Evolutionary conservation across 306 rosid species (phyloP), one percentile per base, ranked within the genome.

Genomic region (Castanea mollissima): DNA sequence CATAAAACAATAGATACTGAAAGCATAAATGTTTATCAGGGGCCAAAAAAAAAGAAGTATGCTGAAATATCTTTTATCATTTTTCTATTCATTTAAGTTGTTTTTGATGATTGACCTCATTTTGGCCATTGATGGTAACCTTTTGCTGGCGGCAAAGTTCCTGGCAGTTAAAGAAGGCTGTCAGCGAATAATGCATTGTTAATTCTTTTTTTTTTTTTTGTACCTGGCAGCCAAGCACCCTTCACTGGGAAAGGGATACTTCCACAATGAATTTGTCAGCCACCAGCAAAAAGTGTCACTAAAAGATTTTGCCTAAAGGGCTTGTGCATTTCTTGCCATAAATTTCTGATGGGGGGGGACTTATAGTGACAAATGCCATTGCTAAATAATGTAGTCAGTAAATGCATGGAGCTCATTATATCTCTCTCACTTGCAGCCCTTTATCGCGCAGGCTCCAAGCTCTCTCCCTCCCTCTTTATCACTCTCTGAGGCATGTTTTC

Each of bases 401-500:
- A 67, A 19, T 67, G 51, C 19, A 18, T 14, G 10, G 7, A 9
- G 25, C 72, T 67, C 35, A 71, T 64, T 70, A 59, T 68, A 38
- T 19, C 74, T 83, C 60, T 77, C 56, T n/a, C 59, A 77, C 74
- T 73, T 74, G 68, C 83, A 87, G 77, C 87, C 70, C 76, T 74
- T 82, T 32, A 75, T 13, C 20, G 10, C 77, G 44, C 62, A 71
- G 2, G 34, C 80, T 52, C 72, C 74, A 25, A 46, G 12, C 25
- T 52, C 87, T 74, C 72, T 67, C 51, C 52, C 25, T n/a, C 6
- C 52, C 27, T 21, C 65, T 34, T 3, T 4, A 67, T 41, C 85
- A 55, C n/a, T 55, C 74, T 89, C 91, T 18, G 12, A 79, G 63
- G 89, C 83, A 64, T 56, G 77, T n/a, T 68, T 63, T 55, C 59